Evolutionary conservation across 2,329 filamentous ascomycete species (phyloP), one percentile per base, ranked within the genome.

Genomic region (Pseudogymnoascus sp.): DNA sequence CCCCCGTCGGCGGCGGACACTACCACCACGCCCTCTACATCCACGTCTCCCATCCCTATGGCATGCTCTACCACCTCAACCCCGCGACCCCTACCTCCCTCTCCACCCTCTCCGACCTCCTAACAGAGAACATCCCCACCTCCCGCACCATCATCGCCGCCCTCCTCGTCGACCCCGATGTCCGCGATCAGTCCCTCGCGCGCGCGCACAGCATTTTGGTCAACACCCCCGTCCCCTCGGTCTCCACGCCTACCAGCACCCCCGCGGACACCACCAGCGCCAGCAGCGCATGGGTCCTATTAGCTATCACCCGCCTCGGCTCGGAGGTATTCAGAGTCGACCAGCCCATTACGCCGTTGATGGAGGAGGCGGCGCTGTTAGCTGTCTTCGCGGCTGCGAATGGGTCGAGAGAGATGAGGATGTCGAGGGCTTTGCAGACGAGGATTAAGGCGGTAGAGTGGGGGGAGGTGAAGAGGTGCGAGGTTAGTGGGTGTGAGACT

Each of bases 41-140:
- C 50, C 50, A 57, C 50, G 50, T 57, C 28, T 57, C 50, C 10
- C 28, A 57, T n/a, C 50, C 50, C n/a, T 57, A 57, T n/a, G 50
- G 50, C 28, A 57, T 57, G 50, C 28, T 15, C n/a, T 57, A 57
- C 50, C n/a, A 57, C n/a, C 50, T 33, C 50, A 33, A 19, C 26
- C 26, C 26, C 50, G n/a, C 50, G 5, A 33, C 50, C 11, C 2
- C 28, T 2, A 33, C 28, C n/a, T 15, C 28, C 10, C 50, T n/a
- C 8, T 13, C 50, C 5, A 33, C 28, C 3, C 50, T 57, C n/a
- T 33, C n/a, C n/a, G 50, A 57, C n/a, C 28, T 8, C 17, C 2
- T 57, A 1, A 57, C 28, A 11, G 50, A 57, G 5, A n/a, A 57
- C n/a, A 17, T 57, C 5, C 50, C 28, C n/a, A 57, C 50, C 1